Evolutionary conservation across 1,284 basidiomycete genomes (phyloP).

Genomic region (Grifola frondosa): DNA sequence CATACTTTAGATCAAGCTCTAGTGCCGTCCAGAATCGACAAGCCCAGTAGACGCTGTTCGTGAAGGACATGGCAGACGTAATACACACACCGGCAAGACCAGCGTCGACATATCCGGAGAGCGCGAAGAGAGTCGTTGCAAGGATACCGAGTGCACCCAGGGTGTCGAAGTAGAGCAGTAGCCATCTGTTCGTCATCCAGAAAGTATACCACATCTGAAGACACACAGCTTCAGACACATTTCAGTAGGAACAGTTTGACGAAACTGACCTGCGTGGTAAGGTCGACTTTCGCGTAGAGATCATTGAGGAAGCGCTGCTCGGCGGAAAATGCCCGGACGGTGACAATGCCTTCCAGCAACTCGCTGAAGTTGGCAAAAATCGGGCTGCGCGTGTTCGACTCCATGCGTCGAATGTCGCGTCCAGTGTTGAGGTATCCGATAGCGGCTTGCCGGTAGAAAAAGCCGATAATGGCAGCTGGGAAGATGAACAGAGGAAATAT

Average conservation of each 20-base stretch:
- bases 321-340: slow-evolving; percentile 88
- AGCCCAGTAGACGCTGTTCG: slow-evolving; percentile 64
- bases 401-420: slow-evolving; percentile 77
- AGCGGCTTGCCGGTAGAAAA: slow-evolving; percentile 60
- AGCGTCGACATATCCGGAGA: slow-evolving; percentile 65
- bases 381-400: slow-evolving; percentile 69
- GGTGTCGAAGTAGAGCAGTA: slow-evolving; percentile 73
- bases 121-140: slow-evolving; percentile 72
- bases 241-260: not conserved
- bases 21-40: slow-evolving; percentile 62
- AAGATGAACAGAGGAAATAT: slow-evolving; percentile 75
- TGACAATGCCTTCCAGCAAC: slow-evolving; percentile 75
- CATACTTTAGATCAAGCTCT: slow-evolving; percentile 67
- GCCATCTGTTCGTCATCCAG: slow-evolving; percentile 83
- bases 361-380: slow-evolving; percentile 82
- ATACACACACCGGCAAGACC: slow-evolving; percentile 87
- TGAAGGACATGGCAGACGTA: slow-evolving; percentile 69
- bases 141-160: slow-evolving; percentile 68
- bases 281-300: slow-evolving; percentile 65
- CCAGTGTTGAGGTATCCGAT: slow-evolving; percentile 78
- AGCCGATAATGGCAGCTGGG: slow-evolving; percentile 66
- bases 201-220: slow-evolving; percentile 75
- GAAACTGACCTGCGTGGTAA: slow-evolving; percentile 55
- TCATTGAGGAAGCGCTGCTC: slow-evolving; percentile 78
- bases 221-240: not conserved